A percentile compares a stretch with the other conserved stretches of the same genome.
phyloP scores from a whole-genome alignment of 305 asterid species.

The Vinca major region DNA sequence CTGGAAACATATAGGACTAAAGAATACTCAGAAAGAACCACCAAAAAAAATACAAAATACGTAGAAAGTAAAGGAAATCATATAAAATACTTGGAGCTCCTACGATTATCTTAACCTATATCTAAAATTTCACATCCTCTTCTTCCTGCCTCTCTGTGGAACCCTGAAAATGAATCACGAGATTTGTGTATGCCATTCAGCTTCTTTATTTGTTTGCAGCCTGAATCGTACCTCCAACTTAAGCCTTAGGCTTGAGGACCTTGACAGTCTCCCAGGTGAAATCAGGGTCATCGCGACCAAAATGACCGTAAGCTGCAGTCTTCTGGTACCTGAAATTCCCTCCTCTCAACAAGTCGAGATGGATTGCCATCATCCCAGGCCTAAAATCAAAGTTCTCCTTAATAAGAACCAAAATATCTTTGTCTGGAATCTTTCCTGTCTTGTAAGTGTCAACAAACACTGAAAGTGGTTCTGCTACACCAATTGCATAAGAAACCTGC shows the following conservation, averaged over 20 bases:
- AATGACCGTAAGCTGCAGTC: slow-evolving; percentile 90
- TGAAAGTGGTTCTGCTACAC: slow-evolving; percentile 81
- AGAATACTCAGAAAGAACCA: not conserved
- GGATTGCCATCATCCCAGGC: slow-evolving; percentile 90
- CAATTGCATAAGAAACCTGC: slow-evolving; percentile 87
- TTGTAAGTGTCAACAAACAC: slow-evolving; percentile 79
- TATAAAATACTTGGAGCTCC: slow-evolving; percentile 21
- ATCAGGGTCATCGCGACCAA: slow-evolving; percentile 74
- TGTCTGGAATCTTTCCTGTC: slow-evolving; percentile 72
- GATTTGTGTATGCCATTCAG: slow-evolving; percentile 21
- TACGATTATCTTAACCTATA: slow-evolving; percentile 11
- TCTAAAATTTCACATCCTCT: slow-evolving; percentile 10
- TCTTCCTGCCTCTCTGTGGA: slow-evolving; percentile 16
- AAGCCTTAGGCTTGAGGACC: slow-evolving; percentile 83
- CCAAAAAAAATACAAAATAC: not conserved
- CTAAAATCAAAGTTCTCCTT: slow-evolving; percentile 83
- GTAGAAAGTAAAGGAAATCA: slow-evolving; percentile 7
- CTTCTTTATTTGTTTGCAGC: slow-evolving; percentile 37
- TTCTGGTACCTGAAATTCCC: slow-evolving; percentile 80
- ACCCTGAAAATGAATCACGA: slow-evolving; percentile 25
- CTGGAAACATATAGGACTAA: not conserved
- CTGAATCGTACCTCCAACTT: slow-evolving; percentile 19
- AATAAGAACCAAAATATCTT: slow-evolving; percentile 59
- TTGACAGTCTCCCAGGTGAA: slow-evolving; percentile 86
- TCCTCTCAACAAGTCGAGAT: slow-evolving; percentile 79